Evolutionary conservation across 805 yeast genomes (phyloP).

Genomic region (Lipomyces anomalus): DNA sequence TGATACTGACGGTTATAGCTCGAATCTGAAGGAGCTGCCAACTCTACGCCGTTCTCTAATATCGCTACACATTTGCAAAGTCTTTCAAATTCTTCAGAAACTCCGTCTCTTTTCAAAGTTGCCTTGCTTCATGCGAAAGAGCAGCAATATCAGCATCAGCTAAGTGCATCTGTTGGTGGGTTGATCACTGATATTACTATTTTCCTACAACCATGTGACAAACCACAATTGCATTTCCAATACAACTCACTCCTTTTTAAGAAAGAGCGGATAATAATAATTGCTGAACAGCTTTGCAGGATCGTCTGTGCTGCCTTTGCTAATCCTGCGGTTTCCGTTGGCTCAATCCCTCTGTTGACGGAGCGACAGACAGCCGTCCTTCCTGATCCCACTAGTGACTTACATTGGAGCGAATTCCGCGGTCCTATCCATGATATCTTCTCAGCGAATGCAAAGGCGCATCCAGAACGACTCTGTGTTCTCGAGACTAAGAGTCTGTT

Average conservation of each 20-base stretch:
- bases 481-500: slow-evolving; percentile 79
- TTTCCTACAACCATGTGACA: slow-evolving; percentile 37
- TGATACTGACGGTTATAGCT: slow-evolving; percentile 4
- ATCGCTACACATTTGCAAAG: slow-evolving; percentile 49
- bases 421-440: slow-evolving; percentile 98
- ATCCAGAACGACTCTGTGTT: slow-evolving; percentile 86
- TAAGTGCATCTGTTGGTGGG: slow-evolving; percentile 35
- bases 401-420: slow-evolving; percentile 85
- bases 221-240: slow-evolving; percentile 35
- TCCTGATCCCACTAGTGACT: slow-evolving; percentile 82
- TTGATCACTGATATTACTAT: slow-evolving; percentile 62
- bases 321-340: slow-evolving; percentile 41
- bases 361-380: slow-evolving; percentile 51
- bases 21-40: slow-evolving; percentile 29
- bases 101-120: slow-evolving; percentile 57
- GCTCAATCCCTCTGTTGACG: slow-evolving; percentile 65
- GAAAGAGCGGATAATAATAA: slow-evolving; percentile 57
- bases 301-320: slow-evolving; percentile 36
- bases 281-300: slow-evolving; percentile 67
- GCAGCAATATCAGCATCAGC: background rate
- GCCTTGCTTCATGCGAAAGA: slow-evolving; percentile 20
- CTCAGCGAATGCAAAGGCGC: slow-evolving; percentile 72
- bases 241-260: slow-evolving; percentile 76
- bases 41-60: slow-evolving; percentile 48
- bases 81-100: slow-evolving; percentile 46